Conservation (phyloP, 75 land plant species). For the Cunninghamia lanceolata region DNA sequence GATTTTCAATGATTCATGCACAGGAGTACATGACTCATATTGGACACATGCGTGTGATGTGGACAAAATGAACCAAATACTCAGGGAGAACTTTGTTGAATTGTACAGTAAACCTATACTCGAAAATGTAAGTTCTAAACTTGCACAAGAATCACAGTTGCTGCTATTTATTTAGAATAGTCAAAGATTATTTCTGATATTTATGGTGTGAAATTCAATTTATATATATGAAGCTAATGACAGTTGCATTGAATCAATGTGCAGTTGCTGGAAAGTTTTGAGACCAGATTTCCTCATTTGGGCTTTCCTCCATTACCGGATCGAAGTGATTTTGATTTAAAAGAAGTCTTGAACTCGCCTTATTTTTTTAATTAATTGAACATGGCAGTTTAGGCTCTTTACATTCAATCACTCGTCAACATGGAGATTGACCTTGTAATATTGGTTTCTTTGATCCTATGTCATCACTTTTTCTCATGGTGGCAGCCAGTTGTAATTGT, state of each 20-base stretch:
- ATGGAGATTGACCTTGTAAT: slow-evolving; percentile 4
- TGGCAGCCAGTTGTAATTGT: slow-evolving; percentile 5
- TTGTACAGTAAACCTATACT: slow-evolving; percentile 81
- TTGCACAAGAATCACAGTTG: neutral
- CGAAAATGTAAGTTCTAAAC: slow-evolving; percentile 60
- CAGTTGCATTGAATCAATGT: neutral
- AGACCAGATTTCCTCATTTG: slow-evolving; percentile 53
- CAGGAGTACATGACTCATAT: slow-evolving; percentile 98
- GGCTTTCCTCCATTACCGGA: slow-evolving; percentile 73
- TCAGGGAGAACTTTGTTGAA: slow-evolving; percentile 90
- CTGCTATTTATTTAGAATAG: neutral
- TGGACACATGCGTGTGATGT: slow-evolving; percentile 99
- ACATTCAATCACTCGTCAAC: neutral
- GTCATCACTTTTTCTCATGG: neutral
- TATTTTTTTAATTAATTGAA: slow-evolving; percentile 77
- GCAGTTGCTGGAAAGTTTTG: slow-evolving; percentile 69
- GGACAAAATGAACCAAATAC: slow-evolving; percentile 77
- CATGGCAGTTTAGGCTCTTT: neutral
- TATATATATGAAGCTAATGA: neutral
- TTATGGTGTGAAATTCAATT: neutral
- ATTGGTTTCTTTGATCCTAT: slow-evolving; percentile 1
- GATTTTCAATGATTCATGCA: neutral
- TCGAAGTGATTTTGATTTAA: slow-evolving; percentile 70
- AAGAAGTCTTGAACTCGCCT: slow-evolving; percentile 68
- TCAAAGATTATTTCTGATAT: neutral